Evolutionary conservation across 2,329 filamentous ascomycete species (phyloP), one percentile per base, ranked within the genome.

Genomic region (Metarhizium anisopliae): DNA sequence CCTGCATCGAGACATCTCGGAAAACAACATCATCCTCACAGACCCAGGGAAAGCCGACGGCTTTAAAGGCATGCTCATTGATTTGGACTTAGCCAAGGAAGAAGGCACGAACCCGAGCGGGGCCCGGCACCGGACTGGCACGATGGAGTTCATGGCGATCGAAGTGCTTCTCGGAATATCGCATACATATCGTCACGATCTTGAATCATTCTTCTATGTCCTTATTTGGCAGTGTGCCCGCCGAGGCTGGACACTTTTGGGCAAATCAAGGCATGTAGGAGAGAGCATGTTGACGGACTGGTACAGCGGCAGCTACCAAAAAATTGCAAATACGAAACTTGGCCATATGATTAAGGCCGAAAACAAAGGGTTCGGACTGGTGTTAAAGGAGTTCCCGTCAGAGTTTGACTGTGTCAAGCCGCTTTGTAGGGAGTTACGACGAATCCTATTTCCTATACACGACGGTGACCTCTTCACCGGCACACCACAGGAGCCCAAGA

Each of bases 1-100:
- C 20, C 50, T 59, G 11, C 55, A 55, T 40, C 36, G 45, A 16
- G 56, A 58, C 25, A 58, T 58, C 4, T 58, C 53, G 13, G 53
- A 55, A 18, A 58, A 55, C 14, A 58, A 55, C 29, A 51, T 58
- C 42, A 55, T 55, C 29, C 47, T 58, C 32, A 57, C 56, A 14
- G 43, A 57, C 36, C 52, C 49, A n/a, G 32, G 43, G 11, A 47
- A 2, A 14, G 42, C 49, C 29, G 42, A 53, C 43, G 56, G 56
- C 29, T 57, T 50, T 20, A 55, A 49, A 32, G 56, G 56, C 16
- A 55, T 55, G 56, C 45, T 58, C 29, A 58, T 58, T 43, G 51
- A 55, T 30, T 53, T 58, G 11, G 56, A 58, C 43, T 36, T 58
- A 14, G 56, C 50, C 10, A 53, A 55, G 55, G 55, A 57, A 43